Percentiles rank a stretch among this genome's conserved stretches.
phyloP scores from a whole-genome alignment of 2,329 filamentous ascomycete genomes.

The Apiospora malaysiana region DNA sequence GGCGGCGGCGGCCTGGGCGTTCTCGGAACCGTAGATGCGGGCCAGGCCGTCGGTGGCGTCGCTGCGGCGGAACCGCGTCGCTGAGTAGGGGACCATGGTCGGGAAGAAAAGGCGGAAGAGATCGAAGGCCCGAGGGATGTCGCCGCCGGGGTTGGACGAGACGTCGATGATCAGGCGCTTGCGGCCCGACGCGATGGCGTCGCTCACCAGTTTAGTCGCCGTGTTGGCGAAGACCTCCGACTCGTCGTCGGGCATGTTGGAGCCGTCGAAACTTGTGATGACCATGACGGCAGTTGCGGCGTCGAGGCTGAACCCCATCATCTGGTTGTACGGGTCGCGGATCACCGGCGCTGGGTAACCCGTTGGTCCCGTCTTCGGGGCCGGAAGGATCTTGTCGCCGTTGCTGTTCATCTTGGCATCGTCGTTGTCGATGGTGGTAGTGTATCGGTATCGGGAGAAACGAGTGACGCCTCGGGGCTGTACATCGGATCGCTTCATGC shows the following conservation, averaged over 20 bases:
- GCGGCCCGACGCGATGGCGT: neutral
- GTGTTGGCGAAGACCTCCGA: neutral
- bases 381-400: neutral
- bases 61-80: neutral
- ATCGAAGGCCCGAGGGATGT: neutral
- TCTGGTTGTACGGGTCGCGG: neutral
- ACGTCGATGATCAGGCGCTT: neutral
- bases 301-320: neutral
- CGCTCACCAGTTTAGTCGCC: neutral
- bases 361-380: neutral
- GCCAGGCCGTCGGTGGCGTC: neutral
- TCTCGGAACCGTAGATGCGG: neutral
- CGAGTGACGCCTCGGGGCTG: neutral
- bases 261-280: neutral
- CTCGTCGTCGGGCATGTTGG: neutral
- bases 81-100: neutral
- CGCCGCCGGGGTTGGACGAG: neutral
- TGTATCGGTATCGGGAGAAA: neutral
- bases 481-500: neutral
- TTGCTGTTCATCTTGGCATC: neutral
- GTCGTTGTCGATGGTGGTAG: neutral
- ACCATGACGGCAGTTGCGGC: neutral
- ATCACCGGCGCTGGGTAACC: neutral
- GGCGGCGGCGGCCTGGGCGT: neutral
- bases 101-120: conserved; percentile 8